Base-by-base conservation (phyloP, 139 green algal genomes). In the Ettlia oleoabundans region DNA sequence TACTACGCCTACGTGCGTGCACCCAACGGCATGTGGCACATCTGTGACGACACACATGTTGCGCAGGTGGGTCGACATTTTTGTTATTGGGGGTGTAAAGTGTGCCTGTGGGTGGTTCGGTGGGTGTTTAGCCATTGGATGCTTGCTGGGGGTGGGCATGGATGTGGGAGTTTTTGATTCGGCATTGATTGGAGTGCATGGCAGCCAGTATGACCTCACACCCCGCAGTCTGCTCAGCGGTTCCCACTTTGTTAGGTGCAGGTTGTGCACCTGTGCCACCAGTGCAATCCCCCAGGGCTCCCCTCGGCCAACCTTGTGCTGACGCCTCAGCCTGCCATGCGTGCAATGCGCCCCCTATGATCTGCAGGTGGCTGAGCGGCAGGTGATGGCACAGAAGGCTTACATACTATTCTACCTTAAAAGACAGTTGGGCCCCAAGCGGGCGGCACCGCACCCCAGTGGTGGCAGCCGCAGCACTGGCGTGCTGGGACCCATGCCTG, bases 341-440 rank as follows among this genome's bases (percentile, higher is more conserved):
- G n/a, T n/a, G n/a, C n/a, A n/a, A n/a, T n/a, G n/a, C n/a, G n/a
- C 43, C 2, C 30, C 43, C 28, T 41, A 21, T 61, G 26, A 21
- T 10, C 15, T 65, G 68, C 88, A 92, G 74, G 93, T 96, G 28
- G 89, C 82, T 40, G 91, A 98, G 85, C 86, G 89, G 0, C 83
- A 88, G 2, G 96, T 97, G 32, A 88, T 98, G 67, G 80, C 83
- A 0, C 95, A 98, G 87, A 87, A 93, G 33, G 95, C 96, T 5
- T 99, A 98, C 93, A 96, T 99, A 28, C 90, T 99, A 37, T 98
- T 99, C 88, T 99, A 98, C 89, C 87, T 95, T 26, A 78, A 70
- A 35, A 47, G 85, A n/a, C 63, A 66, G 3, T 79, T 82, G 70
- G 38, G 38, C 52, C 55, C 18, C 13, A 13, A 42, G n/a, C 43